Base-by-base conservation (phyloP, 1,284 basidiomycete species). In the Pyrrhoderma lamaoense region DNA sequence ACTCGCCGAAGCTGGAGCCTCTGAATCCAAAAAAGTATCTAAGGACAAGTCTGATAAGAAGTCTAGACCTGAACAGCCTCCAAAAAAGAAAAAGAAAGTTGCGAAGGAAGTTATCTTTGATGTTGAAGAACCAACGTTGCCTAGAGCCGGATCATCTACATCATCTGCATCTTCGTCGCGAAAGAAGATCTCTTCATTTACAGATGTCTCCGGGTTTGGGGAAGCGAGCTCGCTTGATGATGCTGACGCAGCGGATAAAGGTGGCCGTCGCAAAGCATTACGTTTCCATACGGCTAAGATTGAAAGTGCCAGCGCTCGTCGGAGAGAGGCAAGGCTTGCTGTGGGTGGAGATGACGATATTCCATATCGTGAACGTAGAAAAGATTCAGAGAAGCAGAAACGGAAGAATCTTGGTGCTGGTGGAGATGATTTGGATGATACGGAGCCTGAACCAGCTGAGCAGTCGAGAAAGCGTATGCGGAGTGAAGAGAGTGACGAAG, bases 291-390 rank as follows among this genome's bases (percentile, higher is more conserved):
- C 86, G 0, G 80, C 89, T 43, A 82, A 82, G 61, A 87, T 90
- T 56, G 89, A 91, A 65, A 83, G 80, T 58, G 71, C 84, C 11
- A 76, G 79, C 53, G 80, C 84, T 9, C 73, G 85, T 45, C 73
- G 88, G 46, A 80, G 82, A 51, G 82, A 82, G 38, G 89, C 89
- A 9, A 75, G 79, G 56, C 73, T 76, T 60, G 70, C 81, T 14
- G 60, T 77, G 35, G 84, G 86, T 43, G 89, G 89, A 21, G 93
- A 97, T 65, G 93, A 95, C 61, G 94, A 97, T 64, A 73, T 93
- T 50, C 90, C 90, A 19, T 89, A 91, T 61, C 75, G 76, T 38
- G 84, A 86, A 58, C 72, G 83, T 40, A 73, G 71, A 67, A 81
- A 75, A 64, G 73, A 75, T 63, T 79, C 82, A 53, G 73, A 73